Percentiles rank a stretch among this genome's conserved stretches.
These are phyloP conservation scores for Gaultheria prostrata DNA, from an alignment of 148 eudicot genomes.

Conservation along the genomic window DNA sequence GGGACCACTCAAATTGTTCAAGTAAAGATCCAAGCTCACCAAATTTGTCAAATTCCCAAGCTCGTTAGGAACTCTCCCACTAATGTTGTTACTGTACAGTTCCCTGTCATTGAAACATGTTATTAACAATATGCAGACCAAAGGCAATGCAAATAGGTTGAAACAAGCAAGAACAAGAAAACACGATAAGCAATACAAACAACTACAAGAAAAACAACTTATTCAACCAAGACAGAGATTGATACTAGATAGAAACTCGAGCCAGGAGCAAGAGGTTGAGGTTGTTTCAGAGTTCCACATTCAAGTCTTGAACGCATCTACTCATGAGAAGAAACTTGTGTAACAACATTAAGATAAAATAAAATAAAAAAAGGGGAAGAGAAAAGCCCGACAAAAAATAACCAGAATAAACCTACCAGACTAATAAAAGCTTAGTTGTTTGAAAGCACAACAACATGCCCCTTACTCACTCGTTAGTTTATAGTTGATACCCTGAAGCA, in stretches of 20 bases:
- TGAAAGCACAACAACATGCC: not conserved
- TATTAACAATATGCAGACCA: not conserved
- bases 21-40: conserved; percentile 89
- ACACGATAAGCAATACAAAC: not conserved
- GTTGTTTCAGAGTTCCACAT: not conserved
- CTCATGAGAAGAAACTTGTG: not conserved
- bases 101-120: conserved; percentile 50
- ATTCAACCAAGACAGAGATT: conserved; percentile 9
- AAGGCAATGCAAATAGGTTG: not conserved
- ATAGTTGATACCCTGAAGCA: not conserved
- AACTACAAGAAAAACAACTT: not conserved
- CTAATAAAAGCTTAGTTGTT: not conserved
- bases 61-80: conserved; percentile 64
- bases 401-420: not conserved
- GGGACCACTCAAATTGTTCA: conserved; percentile 57
- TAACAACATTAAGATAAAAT: not conserved
- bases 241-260: not conserved
- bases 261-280: not conserved
- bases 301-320: not conserved
- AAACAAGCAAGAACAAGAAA: not conserved
- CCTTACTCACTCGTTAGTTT: not conserved
- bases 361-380: not conserved
- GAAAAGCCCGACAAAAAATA: not conserved
- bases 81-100: conserved; percentile 75
- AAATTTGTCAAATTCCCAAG: conserved; percentile 77